These are phyloP conservation scores for Daedaleopsis sinensis DNA, from an alignment of 768 basidiomycete species.

Conservation along the genomic window DNA sequence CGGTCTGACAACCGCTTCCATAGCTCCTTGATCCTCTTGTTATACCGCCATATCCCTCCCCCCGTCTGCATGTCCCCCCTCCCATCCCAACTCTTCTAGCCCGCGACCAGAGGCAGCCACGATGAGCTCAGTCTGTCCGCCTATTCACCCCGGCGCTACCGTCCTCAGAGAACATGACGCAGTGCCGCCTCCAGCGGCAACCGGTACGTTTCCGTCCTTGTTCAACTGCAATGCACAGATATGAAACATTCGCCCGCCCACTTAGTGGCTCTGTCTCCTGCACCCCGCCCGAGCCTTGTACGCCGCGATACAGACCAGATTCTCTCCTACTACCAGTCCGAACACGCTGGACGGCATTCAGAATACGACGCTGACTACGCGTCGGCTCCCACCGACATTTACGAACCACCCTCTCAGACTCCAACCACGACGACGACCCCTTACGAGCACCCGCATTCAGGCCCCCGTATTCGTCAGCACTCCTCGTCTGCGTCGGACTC, in stretches of 20 bases:
- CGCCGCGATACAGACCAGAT: conserved; percentile 47
- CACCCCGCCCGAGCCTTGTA: conserved; percentile 25
- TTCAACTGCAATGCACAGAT: not conserved
- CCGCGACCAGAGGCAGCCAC: not conserved
- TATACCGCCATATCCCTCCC: not conserved
- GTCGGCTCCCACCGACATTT: conserved; percentile 13
- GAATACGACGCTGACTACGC: conserved; percentile 15
- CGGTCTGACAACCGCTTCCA: not conserved
- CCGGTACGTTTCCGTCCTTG: conserved; percentile 6
- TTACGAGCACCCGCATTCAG: not conserved
- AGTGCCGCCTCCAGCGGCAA: not conserved
- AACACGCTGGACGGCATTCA: conserved; percentile 43
- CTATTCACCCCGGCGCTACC: conserved; percentile 9
- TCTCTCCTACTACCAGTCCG: conserved; percentile 59
- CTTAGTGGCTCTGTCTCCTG: conserved; percentile 11
- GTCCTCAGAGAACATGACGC: not conserved
- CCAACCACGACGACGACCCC: conserved; percentile 16
- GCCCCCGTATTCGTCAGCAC: conserved; percentile 6
- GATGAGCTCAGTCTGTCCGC: conserved; percentile 14
- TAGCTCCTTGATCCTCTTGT: not conserved
- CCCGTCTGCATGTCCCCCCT: not conserved
- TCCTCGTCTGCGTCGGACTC: conserved; percentile 51
- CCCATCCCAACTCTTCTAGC: not conserved
- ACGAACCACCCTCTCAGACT: conserved; percentile 14
- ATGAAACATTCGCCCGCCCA: not conserved